These are phyloP conservation scores for Hyphopichia fennica DNA, from an alignment of 1,139 yeast species.

Conservation along the genomic window DNA sequence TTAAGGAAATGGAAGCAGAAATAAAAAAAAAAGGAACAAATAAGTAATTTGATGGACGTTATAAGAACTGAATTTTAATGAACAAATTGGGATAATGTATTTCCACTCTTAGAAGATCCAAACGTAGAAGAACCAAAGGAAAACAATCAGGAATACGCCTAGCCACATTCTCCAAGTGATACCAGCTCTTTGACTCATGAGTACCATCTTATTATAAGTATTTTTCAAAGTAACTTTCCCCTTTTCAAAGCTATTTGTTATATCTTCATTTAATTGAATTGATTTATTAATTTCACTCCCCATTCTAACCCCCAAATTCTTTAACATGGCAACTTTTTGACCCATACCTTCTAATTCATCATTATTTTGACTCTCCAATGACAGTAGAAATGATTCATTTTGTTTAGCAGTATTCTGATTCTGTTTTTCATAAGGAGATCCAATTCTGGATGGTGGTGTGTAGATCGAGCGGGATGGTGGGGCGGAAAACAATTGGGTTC, in stretches of 20 bases:
- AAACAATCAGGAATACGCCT: slow-evolving; percentile 59
- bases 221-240: slow-evolving; percentile 54
- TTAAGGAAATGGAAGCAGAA: no score
- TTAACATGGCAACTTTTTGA: slow-evolving; percentile 68
- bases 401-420: slow-evolving; percentile 40
- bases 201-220: slow-evolving; percentile 72
- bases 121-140: slow-evolving; percentile 75
- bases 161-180: slow-evolving; percentile 82
- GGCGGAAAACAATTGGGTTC: slow-evolving; percentile 43
- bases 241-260: slow-evolving; percentile 47
- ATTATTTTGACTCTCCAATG: slow-evolving; percentile 82
- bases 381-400: slow-evolving; percentile 59
- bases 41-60: background rate
- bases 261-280: slow-evolving; percentile 57
- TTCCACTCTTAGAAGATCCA: slow-evolving; percentile 48
- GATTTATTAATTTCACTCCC: slow-evolving; percentile 84
- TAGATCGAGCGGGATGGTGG: slow-evolving; percentile 25
- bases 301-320: slow-evolving; percentile 70
- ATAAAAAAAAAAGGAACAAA: no score
- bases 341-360: slow-evolving; percentile 72
- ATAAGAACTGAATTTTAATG: background rate
- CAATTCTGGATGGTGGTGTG: slow-evolving; percentile 37
- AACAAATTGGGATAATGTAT: background rate
- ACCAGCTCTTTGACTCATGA: slow-evolving; percentile 82
- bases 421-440: slow-evolving; percentile 51